Evolutionary conservation across 2,329 filamentous ascomycete genomes (phyloP), one percentile per base, ranked within the genome.

Genomic region (Sordariomycetes sp.): DNA sequence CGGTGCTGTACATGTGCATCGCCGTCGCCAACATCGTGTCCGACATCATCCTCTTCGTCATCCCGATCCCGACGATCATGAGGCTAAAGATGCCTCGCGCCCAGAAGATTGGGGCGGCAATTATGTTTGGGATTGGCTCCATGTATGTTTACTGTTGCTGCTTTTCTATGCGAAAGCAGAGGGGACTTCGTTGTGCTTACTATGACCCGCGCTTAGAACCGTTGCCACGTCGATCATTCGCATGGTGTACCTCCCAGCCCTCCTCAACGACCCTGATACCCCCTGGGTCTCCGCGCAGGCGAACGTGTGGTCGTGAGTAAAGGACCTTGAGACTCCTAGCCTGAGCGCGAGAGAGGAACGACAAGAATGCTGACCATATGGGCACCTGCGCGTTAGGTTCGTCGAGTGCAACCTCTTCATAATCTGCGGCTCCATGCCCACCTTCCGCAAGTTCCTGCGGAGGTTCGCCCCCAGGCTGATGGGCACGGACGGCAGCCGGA

Each of bases 1-100:
- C 75, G n/a, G 66, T 71, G 1, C 72, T 80, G 28, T 79, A 79
- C 63, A 73, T 80, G 35, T 70, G 73, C 40, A 78, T 77, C 16
- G 75, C 76, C 0, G 72, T 70, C 3, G 67, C 75, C 20, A 79
- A 78, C 59, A 76, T 79, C 53, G 58, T 72, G 18, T 76, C 76
- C 8, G 76, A 80, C 61, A 55, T 80, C 4, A 62, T 79, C 6
- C 70, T 78, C 18, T 76, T 78, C 54, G 61, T 70, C 0, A 62
- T 80, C 2, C 78, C 78, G 0, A 70, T 79, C 32, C 73, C 72
- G 0, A 75, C 77, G 40, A 68, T 80, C 0, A 63, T 75, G 28
- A 68, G 67, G n/a, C 64, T 80, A 0, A 72, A 75, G 54, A 71
- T 80, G 40, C 75, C 76, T 0, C 62, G 63, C 25, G 72, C 70